phyloP scores from a whole-genome alignment of 805 yeast genomes.

The Kazachstania taianensis region DNA sequence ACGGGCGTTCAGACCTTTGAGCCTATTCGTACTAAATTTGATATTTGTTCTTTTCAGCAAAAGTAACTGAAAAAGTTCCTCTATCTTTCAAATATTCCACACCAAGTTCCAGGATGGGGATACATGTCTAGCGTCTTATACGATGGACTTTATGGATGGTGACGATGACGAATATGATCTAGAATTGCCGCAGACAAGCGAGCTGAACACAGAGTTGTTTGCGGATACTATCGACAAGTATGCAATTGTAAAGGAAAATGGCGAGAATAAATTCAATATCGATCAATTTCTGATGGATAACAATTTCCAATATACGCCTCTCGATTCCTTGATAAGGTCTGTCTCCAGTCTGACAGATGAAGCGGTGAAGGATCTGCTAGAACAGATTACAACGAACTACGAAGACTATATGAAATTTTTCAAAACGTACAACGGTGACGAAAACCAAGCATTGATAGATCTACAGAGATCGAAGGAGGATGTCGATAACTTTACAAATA shows the following conservation, averaged over 20 bases:
- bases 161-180: constrained; percentile 18
- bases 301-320: constrained; percentile 25
- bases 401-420: constrained; percentile 22
- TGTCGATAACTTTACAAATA: constrained; percentile 14
- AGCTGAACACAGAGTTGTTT: constrained; percentile 21
- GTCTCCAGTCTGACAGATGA: constrained; percentile 17
- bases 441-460: constrained; percentile 16
- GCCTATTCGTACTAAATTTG: no score
- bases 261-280: constrained; percentile 13
- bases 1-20: no score
- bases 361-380: constrained; percentile 18
- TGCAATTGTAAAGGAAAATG: not conserved
- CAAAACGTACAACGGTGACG: constrained; percentile 14
- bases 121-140: no score
- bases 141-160: no score
- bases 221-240: constrained; percentile 13
- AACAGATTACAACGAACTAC: constrained; percentile 20
- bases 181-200: constrained; percentile 22
- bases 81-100: no score
- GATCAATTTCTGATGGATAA: constrained; percentile 24
- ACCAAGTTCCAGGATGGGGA: no score
- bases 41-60: no score
- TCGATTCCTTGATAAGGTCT: constrained; percentile 24
- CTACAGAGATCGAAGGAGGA: constrained; percentile 18
- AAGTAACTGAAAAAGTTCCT: no score